These are phyloP conservation scores for Microstroma glucosiphilum DNA, from an alignment of 1,284 basidiomycete genomes.

Conservation along the genomic window DNA sequence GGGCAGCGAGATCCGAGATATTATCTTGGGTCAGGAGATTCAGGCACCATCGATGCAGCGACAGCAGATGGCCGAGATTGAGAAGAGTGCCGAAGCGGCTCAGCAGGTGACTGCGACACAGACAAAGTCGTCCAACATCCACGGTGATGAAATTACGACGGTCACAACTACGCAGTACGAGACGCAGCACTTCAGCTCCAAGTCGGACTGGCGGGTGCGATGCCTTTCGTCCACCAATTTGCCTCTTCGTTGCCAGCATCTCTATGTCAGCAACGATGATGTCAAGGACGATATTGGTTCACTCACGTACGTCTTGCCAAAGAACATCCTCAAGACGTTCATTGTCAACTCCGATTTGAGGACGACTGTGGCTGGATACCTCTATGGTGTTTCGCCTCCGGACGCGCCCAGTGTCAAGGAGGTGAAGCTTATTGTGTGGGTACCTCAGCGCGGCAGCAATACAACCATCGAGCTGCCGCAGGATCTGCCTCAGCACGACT, in stretches of 20 bases:
- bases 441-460: constrained; percentile 92
- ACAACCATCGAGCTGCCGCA: constrained; percentile 81
- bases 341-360: constrained; percentile 88
- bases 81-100: constrained; percentile 84
- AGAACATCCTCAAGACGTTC: constrained; percentile 93
- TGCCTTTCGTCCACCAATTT: constrained; percentile 94
- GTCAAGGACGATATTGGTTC: constrained; percentile 94
- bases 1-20: constrained; percentile 72
- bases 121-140: constrained; percentile 94
- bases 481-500: constrained; percentile 84
- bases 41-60: constrained; percentile 75
- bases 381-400: constrained; percentile 85
- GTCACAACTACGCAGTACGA: constrained; percentile 98
- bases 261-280: constrained; percentile 98
- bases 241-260: constrained; percentile 89
- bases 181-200: constrained; percentile 92
- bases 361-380: constrained; percentile 87
- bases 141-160: constrained; percentile 92
- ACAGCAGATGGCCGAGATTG: constrained; percentile 98
- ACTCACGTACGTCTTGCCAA: constrained; percentile 90
- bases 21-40: constrained; percentile 68
- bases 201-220: constrained; percentile 97
- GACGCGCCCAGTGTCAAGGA: constrained; percentile 99
- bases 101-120: constrained; percentile 93
- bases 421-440: constrained; percentile 91